A percentile compares a stretch with the other conserved stretches of the same genome.
phyloP scores from a whole-genome alignment of 2,329 filamentous ascomycete genomes.

The Sporothrix phasma region DNA sequence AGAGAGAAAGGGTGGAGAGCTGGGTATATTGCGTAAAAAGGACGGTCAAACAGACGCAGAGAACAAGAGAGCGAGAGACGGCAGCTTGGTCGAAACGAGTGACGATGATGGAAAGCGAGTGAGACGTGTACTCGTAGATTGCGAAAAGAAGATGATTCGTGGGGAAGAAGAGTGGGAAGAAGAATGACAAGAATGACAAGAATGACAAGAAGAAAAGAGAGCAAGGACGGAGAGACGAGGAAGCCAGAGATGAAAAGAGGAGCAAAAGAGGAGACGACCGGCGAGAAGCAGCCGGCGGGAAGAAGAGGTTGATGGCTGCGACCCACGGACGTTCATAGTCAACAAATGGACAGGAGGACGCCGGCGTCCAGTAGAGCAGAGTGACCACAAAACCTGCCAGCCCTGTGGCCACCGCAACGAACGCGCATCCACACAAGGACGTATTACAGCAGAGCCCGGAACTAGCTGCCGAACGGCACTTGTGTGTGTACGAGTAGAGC shows the following conservation, averaged over 20 bases:
- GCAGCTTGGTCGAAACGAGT: slow-evolving; percentile 5
- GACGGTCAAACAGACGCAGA: background rate
- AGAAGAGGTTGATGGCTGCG: background rate
- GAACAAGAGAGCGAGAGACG: background rate
- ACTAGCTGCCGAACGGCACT: background rate
- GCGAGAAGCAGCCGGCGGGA: background rate
- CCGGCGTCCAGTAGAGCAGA: background rate
- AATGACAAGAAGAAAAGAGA: background rate
- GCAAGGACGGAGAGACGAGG: background rate
- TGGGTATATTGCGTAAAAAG: background rate
- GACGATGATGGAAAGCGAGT: background rate
- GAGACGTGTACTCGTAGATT: background rate
- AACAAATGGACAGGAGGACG: slow-evolving; percentile 4
- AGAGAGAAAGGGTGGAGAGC: background rate
- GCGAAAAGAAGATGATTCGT: background rate
- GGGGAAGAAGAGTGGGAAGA: background rate
- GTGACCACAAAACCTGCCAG: background rate
- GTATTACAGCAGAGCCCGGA: background rate
- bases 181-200: background rate
- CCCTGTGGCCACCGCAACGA: background rate
- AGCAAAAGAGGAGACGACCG: background rate
- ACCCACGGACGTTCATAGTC: background rate
- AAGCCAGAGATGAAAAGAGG: background rate
- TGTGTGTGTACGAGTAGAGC: background rate
- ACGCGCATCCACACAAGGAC: background rate